Evolutionary conservation across 768 basidiomycete species (phyloP), one percentile per base, ranked within the genome.

Genomic region (Suillus cothurnatus): DNA sequence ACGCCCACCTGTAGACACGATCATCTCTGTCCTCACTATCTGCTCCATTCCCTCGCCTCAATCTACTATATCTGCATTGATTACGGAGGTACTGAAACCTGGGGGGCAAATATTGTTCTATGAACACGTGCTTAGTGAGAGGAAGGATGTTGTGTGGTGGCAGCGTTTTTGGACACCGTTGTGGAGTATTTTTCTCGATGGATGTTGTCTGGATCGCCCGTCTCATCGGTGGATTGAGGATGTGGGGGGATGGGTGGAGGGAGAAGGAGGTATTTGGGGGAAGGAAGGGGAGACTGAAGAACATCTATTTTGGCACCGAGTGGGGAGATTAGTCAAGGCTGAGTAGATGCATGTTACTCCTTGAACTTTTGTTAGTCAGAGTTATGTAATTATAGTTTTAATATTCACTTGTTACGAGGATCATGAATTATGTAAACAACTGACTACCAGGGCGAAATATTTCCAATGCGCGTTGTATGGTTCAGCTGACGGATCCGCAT

Each of bases 161-260:
- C 92, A 93, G 74, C 66, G 79, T 0, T 81, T 90, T 58, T 92
- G 90, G 91, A 82, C 88, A 2, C 91, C 91, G 0, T 6, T 92
- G 5, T 93, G 92, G 92, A 71, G 72, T 6, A 47, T 80, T 1
- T 74, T 78, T 1, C 86, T 89, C 62, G 89, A 86, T 68, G 90
- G 91, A 17, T 92, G 91, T 69, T 78, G 78, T 65, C 69, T 92
- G 49, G 88, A 90, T 67, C 79, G 86, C 8, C 85, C 86, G 14
- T 83, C 84, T 3, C 81, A 79, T 41, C 15, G 82, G 0, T 86
- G 81, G 79, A 69, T 88, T 14, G 75, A 81, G 26, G 76, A 77
- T 61, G 73, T 74, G 43, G 82, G 80, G 26, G 74, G 81, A 52
- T 91, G 89, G 89, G 78, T 67, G 19, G 79, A 82, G 60, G 72